These are phyloP conservation scores for Apiospora arundinis DNA, from an alignment of 2,329 filamentous ascomycete genomes.

Conservation along the genomic window DNA sequence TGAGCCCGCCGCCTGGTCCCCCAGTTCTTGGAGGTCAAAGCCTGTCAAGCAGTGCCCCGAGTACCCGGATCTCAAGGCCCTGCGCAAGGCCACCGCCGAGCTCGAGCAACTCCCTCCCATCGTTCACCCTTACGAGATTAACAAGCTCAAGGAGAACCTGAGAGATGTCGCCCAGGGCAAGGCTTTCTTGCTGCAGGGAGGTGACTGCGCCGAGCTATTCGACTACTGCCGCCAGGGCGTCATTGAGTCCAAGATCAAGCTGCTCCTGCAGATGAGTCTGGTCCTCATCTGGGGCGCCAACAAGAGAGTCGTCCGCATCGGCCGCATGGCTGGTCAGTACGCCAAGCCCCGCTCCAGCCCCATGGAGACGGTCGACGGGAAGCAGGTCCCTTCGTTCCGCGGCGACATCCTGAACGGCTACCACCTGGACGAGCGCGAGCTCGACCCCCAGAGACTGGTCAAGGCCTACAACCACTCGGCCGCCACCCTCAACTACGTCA, in stretches of 20 bases:
- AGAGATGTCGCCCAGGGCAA: conserved; percentile 88
- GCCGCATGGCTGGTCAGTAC: conserved; percentile 96
- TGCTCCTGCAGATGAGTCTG: conserved; percentile 95
- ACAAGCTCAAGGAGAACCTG: conserved; percentile 77
- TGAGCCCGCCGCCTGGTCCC: conserved; percentile 53
- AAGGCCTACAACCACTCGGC: conserved; percentile 96
- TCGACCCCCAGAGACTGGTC: conserved; percentile 85
- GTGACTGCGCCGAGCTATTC: conserved; percentile 96
- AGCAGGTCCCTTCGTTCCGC: conserved; percentile 85
- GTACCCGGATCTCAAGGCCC: conserved; percentile 68
- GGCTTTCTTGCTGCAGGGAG: conserved; percentile 93
- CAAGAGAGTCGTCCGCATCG: conserved; percentile 89
- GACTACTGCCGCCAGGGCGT: conserved; percentile 90
- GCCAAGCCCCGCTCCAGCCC: conserved; percentile 93
- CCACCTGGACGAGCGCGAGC: conserved; percentile 72
- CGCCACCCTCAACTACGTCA: conserved; percentile 91
- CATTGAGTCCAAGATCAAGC: conserved; percentile 96
- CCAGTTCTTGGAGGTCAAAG: conserved; percentile 76
- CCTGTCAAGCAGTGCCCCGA: conserved; percentile 79
- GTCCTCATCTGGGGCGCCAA: conserved; percentile 88
- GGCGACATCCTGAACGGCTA: conserved; percentile 97
- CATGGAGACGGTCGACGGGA: conserved; percentile 80
- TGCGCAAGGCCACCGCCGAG: conserved; percentile 67
- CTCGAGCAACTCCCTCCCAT: conserved; percentile 76
- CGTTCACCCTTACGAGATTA: conserved; percentile 81